These are phyloP conservation scores for Knoxia roxburghii DNA, from an alignment of 257 asterid genomes.

Conservation along the genomic window DNA sequence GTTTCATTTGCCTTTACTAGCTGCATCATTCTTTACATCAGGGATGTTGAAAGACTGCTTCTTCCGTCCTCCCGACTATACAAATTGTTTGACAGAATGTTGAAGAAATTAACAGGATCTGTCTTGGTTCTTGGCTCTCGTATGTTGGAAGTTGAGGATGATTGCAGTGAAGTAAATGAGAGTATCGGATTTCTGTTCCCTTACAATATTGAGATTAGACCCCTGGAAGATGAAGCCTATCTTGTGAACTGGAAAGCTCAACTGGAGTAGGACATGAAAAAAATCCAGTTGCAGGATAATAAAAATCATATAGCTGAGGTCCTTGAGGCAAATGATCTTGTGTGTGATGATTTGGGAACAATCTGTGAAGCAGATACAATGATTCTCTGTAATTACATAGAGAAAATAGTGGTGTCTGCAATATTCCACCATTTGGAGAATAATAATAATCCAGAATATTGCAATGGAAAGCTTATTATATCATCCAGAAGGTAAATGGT, in stretches of 20 bases:
- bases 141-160: constrained; percentile 55
- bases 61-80: constrained; percentile 54
- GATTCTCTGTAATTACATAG: constrained; percentile 60
- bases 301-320: constrained; percentile 87
- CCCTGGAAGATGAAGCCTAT: constrained; percentile 80
- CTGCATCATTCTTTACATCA: constrained; percentile 67
- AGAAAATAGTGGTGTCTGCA: constrained; percentile 87
- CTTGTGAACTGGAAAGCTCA: constrained; percentile 82
- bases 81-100: constrained; percentile 61
- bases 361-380: constrained; percentile 67
- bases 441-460: constrained; percentile 72
- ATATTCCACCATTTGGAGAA: constrained; percentile 73
- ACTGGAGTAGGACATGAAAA: constrained; percentile 79
- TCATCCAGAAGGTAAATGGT: constrained; percentile 68
- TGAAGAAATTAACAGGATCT: constrained; percentile 77
- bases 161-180: constrained; percentile 52
- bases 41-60: constrained; percentile 73
- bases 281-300: constrained; percentile 75
- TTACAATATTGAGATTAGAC: constrained; percentile 70
- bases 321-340: constrained; percentile 89
- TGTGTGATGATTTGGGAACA: constrained; percentile 82
- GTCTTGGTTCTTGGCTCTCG: constrained; percentile 87
- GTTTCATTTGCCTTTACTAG: constrained; percentile 56
- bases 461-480: constrained; percentile 90
- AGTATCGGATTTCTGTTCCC: constrained; percentile 61